Conservation (phyloP, 139 green algal genomes). For the Limnomonas spitsbergensis region DNA sequence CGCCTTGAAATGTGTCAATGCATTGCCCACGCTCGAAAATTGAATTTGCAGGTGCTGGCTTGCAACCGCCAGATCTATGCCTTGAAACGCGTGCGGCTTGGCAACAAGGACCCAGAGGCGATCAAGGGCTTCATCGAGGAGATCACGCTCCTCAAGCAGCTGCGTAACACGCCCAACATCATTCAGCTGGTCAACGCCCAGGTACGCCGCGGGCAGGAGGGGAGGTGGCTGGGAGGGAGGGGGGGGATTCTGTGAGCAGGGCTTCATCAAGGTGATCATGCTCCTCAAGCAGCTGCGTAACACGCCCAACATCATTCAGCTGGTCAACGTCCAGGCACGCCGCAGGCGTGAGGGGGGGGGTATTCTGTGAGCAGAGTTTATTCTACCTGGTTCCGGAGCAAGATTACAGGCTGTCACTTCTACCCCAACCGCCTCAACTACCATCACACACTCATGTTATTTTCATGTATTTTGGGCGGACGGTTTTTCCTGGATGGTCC, state of each 20-base stretch:
- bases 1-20: too few relatives aligned
- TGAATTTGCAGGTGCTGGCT: slow-evolving; percentile 86
- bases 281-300: slow-evolving; percentile 78
- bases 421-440: too few relatives aligned
- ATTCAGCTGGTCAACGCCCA: slow-evolving; percentile 90
- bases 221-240: background rate
- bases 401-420: too few relatives aligned
- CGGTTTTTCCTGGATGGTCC: too few relatives aligned
- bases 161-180: slow-evolving; percentile 85
- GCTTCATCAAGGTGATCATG: slow-evolving; percentile 81
- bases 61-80: slow-evolving; percentile 89
- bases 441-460: too few relatives aligned
- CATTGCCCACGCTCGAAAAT: too few relatives aligned
- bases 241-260: background rate
- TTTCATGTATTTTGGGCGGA: too few relatives aligned
- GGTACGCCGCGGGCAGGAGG: slow-evolving; percentile 16
- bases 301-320: slow-evolving; percentile 92
- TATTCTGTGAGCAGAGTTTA: background rate
- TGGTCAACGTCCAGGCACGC: slow-evolving; percentile 73
- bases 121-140: slow-evolving; percentile 89
- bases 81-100: slow-evolving; percentile 90
- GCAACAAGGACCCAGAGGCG: slow-evolving; percentile 49
- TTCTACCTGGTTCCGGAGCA: slow-evolving; percentile 96
- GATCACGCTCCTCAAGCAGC: slow-evolving; percentile 80
- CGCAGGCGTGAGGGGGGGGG: background rate